Conservation (phyloP, 2,329 filamentous ascomycete species). For the Alternaria ventricosa region DNA sequence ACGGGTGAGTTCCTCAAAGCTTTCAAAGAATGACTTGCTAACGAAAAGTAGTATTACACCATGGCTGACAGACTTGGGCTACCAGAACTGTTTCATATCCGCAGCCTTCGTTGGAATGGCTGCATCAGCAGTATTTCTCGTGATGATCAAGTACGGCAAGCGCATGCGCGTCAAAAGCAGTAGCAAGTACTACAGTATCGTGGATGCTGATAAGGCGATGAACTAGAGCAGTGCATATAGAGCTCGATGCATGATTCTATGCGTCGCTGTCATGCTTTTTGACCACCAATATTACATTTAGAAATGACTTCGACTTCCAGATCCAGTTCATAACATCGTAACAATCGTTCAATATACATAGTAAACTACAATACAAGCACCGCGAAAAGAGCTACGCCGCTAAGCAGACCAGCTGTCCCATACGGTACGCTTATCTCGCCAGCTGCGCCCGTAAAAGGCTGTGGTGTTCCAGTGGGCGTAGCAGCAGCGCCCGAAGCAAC, state of each 20-base stretch:
- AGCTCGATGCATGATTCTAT: background rate
- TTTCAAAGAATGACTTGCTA: background rate
- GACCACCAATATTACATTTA: background rate
- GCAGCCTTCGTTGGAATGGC: conserved; percentile 54
- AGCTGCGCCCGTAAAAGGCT: conserved; percentile 31
- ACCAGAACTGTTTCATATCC: conserved; percentile 53
- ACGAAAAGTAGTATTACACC: conserved; percentile 46
- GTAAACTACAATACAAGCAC: conserved; percentile 13
- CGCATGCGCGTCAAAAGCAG: conserved; percentile 34
- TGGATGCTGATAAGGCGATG: conserved; percentile 16
- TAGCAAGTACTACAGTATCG: conserved; percentile 45
- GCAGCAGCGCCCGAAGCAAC: conserved; percentile 18
- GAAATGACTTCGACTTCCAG: background rate
- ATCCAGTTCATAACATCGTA: background rate
- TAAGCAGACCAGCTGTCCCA: conserved; percentile 19
- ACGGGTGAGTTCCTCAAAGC: conserved; percentile 45
- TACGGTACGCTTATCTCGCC: conserved; percentile 13
- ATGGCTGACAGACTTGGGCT: conserved; percentile 53
- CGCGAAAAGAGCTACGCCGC: conserved; percentile 21
- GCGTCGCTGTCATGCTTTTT: background rate
- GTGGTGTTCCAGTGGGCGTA: conserved; percentile 13
- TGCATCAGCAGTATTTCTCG: conserved; percentile 47
- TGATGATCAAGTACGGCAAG: conserved; percentile 60
- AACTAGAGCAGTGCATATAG: background rate
- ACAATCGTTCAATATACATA: background rate